These are phyloP conservation scores for Diplotaxis tenuifolia DNA, from an alignment of 345 rosid genomes.

Conservation along the genomic window DNA sequence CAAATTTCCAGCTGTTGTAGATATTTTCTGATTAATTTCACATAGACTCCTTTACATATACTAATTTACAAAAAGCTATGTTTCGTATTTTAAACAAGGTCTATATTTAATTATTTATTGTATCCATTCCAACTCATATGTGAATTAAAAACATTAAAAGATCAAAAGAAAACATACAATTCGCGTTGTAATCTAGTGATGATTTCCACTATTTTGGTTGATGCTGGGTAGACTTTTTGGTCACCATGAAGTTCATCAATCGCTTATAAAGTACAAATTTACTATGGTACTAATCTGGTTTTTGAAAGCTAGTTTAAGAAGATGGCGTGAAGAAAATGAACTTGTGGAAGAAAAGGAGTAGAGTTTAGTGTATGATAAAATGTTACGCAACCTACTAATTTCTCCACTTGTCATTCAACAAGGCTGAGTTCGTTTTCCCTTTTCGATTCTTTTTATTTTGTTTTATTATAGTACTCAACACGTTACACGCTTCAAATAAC, in stretches of 20 bases:
- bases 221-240: slow-evolving; percentile 23
- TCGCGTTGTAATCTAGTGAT: slow-evolving; percentile 4
- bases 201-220: slow-evolving; percentile 12
- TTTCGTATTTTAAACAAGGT: too few relatives aligned
- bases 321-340: slow-evolving; percentile 33
- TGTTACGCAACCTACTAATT: slow-evolving; percentile 56
- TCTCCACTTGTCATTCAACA: slow-evolving; percentile 75
- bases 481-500: slow-evolving; percentile 33
- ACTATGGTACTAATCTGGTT: not conserved
- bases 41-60: slow-evolving; percentile 11
- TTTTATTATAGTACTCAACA: slow-evolving; percentile 20
- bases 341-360: not conserved
- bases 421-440: slow-evolving; percentile 44
- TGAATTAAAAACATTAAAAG: not conserved
- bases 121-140: not conserved
- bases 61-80: not conserved
- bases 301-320: slow-evolving; percentile 16
- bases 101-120: not conserved
- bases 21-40: slow-evolving; percentile 14
- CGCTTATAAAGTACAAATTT: slow-evolving; percentile 10
- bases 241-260: slow-evolving; percentile 14
- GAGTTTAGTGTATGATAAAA: slow-evolving; percentile 37
- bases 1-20: slow-evolving; percentile 1
- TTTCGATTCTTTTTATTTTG: slow-evolving; percentile 4
- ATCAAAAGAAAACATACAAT: not conserved